A percentile compares a stretch with the other conserved stretches of the same genome.
Evolutionary conservation across 352 stramenopile species (phyloP).

Genomic region (Phytophthora megakarya): DNA sequence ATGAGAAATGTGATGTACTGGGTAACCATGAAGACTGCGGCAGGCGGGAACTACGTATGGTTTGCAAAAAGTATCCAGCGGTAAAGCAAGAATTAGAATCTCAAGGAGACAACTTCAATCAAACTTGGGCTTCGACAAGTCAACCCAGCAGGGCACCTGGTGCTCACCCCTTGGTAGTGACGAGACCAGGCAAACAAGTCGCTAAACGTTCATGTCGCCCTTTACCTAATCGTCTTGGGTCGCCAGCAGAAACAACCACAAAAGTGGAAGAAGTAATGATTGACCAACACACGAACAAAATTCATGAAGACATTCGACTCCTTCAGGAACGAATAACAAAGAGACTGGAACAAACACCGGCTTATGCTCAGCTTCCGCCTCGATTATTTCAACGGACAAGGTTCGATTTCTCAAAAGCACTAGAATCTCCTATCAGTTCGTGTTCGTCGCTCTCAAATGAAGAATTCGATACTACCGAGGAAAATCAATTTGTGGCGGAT

Average conservation of each 20-base stretch:
- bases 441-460: conserved; percentile 41
- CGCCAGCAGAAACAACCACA: neutral
- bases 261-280: conserved; percentile 44
- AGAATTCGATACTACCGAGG: conserved; percentile 19
- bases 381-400: conserved; percentile 6
- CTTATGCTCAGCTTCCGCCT: conserved; percentile 11
- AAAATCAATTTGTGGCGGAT: conserved; percentile 17
- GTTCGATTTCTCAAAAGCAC: neutral
- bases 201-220: neutral
- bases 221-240: neutral
- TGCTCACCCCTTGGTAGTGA: neutral
- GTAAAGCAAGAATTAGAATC: neutral
- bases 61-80: conserved; percentile 11
- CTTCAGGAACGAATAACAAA: conserved; percentile 72
- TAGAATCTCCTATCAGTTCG: conserved; percentile 33
- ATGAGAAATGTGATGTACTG: neutral
- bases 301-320: conserved; percentile 75
- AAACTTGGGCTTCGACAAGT: neutral
- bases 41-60: neutral
- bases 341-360: conserved; percentile 51
- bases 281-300: conserved; percentile 62
- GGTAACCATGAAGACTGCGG: conserved; percentile 13
- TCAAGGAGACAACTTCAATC: neutral
- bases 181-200: neutral
- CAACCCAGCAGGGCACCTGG: neutral